Percentiles rank a stretch among this genome's conserved stretches.
Evolutionary conservation across 2,329 filamentous ascomycete species (phyloP).

Genomic region (Nemania sp.): DNA sequence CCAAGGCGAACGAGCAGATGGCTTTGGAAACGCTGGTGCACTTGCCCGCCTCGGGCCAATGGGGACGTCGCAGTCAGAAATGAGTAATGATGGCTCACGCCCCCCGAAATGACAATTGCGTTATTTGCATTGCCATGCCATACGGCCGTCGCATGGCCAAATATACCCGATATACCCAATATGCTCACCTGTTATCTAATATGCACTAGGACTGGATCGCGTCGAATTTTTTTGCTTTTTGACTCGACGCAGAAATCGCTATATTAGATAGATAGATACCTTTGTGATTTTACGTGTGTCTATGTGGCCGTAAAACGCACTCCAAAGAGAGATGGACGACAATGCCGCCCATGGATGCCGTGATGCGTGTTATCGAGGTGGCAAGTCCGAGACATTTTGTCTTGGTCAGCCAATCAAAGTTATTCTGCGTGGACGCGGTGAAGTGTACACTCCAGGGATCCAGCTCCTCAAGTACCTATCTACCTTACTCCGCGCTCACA

Average conservation of each 20-base stretch:
- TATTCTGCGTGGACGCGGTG: not conserved
- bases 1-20: constrained; percentile 16
- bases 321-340: not conserved
- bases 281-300: not conserved
- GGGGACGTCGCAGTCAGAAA: constrained; percentile 7
- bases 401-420: constrained; percentile 18
- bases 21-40: too few species aligned
- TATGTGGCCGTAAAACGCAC: not conserved
- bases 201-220: constrained; percentile 5
- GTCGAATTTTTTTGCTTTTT: not conserved
- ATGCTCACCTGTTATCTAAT: too few species aligned
- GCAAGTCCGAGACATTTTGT: constrained; percentile 30
- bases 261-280: not conserved
- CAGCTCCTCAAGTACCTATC: constrained; percentile 5
- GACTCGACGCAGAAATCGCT: not conserved
- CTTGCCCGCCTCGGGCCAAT: constrained; percentile 10
- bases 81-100: constrained; percentile 19
- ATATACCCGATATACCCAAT: too few species aligned
- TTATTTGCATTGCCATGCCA: constrained; percentile 9
- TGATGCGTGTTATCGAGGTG: constrained; percentile 19
- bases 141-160: not conserved
- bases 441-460: constrained; percentile 15
- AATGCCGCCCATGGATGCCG: constrained; percentile 13
- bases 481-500: not conserved
- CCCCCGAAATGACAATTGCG: constrained; percentile 8